Evolutionary conservation across 805 yeast genomes (phyloP).

Genomic region (Hanseniaspora jakobsenii): DNA sequence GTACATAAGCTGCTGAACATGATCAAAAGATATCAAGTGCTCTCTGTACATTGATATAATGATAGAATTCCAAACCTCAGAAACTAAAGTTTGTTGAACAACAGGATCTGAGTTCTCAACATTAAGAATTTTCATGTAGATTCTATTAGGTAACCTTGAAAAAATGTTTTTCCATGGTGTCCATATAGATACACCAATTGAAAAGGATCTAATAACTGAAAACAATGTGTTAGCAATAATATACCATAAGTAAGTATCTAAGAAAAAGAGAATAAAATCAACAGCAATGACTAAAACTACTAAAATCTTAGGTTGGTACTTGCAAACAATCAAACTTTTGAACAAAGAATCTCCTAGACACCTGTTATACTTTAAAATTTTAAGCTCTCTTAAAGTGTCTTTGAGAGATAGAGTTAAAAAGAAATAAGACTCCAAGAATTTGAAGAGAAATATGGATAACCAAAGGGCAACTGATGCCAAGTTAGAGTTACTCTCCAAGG

Average conservation of each 20-base stretch:
- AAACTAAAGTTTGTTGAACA: slow-evolving; percentile 37
- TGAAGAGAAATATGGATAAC: slow-evolving; percentile 45
- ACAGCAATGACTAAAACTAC: slow-evolving; percentile 38
- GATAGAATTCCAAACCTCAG: slow-evolving; percentile 62
- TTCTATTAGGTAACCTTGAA: slow-evolving; percentile 55
- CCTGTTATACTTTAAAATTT: slow-evolving; percentile 34
- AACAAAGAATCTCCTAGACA: slow-evolving; percentile 46
- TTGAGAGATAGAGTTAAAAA: slow-evolving; percentile 51
- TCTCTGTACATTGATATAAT: slow-evolving; percentile 61
- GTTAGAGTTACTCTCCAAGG: slow-evolving; percentile 36
- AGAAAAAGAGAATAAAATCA: slow-evolving; percentile 49
- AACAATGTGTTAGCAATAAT: slow-evolving; percentile 55
- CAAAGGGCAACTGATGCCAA: slow-evolving; percentile 49
- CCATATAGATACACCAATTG: slow-evolving; percentile 62
- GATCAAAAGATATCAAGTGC: slow-evolving; percentile 53
- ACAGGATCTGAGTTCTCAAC: background rate
- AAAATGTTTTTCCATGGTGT: slow-evolving; percentile 69
- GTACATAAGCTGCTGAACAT: slow-evolving; percentile 47
- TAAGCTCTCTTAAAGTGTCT: slow-evolving; percentile 52
- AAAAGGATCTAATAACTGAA: slow-evolving; percentile 50
- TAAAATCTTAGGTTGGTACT: slow-evolving; percentile 37
- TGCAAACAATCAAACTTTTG: slow-evolving; percentile 31
- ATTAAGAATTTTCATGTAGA: slow-evolving; percentile 45
- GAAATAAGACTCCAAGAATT: slow-evolving; percentile 56
- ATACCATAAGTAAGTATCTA: slow-evolving; percentile 70